Conservation (phyloP, 202 grass and related monocot species). For the Brachypodium distachyon region DNA sequence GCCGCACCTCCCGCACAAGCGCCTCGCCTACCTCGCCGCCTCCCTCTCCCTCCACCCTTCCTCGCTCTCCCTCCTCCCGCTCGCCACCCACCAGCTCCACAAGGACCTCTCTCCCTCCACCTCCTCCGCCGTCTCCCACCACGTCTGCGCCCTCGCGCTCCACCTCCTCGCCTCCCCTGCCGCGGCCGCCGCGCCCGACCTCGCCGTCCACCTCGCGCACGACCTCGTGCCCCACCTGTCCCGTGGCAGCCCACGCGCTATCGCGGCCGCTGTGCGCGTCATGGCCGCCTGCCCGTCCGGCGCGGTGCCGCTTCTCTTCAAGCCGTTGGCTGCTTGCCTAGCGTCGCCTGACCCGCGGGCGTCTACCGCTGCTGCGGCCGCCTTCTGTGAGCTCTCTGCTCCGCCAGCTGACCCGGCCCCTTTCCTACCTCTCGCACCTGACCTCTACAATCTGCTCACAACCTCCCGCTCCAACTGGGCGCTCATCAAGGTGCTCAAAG, state of each 20-base stretch:
- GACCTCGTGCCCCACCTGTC: slow-evolving; percentile 61
- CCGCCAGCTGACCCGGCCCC: slow-evolving; percentile 52
- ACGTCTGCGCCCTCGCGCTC: slow-evolving; percentile 50
- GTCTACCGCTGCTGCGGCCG: slow-evolving; percentile 50
- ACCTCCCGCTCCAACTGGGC: slow-evolving; percentile 80
- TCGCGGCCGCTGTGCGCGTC: slow-evolving; percentile 46
- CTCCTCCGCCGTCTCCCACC: slow-evolving; percentile 23
- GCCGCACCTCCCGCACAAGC: slow-evolving; percentile 45
- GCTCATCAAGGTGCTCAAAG: slow-evolving; percentile 91
- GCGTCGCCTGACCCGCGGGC: slow-evolving; percentile 47
- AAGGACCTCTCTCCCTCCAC: slow-evolving; percentile 66
- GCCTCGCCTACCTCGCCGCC: slow-evolving; percentile 79
- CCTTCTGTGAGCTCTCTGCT: slow-evolving; percentile 77
- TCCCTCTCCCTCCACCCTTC: slow-evolving; percentile 68
- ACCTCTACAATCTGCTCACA: slow-evolving; percentile 62
- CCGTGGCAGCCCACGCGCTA: slow-evolving; percentile 45
- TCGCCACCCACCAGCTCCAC: slow-evolving; percentile 79
- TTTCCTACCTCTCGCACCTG: slow-evolving; percentile 83
- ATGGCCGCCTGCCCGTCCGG: slow-evolving; percentile 47
- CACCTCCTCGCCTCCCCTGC: slow-evolving; percentile 54
- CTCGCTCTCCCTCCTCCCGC: slow-evolving; percentile 71
- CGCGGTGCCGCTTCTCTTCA: slow-evolving; percentile 66
- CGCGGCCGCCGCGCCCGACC: slow-evolving; percentile 42
- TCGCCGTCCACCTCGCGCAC: slow-evolving; percentile 54
- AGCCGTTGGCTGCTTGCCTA: slow-evolving; percentile 78